These are phyloP conservation scores for Daedaleopsis nitida DNA, from an alignment of 768 basidiomycete genomes.

Conservation along the genomic window DNA sequence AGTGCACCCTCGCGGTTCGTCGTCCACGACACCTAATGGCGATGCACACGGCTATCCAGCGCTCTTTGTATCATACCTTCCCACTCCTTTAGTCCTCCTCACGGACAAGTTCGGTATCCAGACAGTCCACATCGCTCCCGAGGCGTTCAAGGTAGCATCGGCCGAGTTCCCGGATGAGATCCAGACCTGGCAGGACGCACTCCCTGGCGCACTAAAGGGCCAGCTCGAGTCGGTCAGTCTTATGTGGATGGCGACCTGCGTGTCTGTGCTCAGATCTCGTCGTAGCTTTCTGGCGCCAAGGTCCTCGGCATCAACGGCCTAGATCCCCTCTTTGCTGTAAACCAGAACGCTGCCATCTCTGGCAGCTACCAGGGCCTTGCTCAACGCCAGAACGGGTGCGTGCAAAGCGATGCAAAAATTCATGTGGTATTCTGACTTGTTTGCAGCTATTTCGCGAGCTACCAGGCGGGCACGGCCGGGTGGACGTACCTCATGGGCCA, in stretches of 20 bases:
- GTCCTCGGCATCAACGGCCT: constrained; percentile 55
- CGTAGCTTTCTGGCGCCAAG: constrained; percentile 48
- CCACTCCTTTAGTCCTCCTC: constrained; percentile 49
- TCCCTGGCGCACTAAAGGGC: constrained; percentile 48
- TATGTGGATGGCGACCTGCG: background rate
- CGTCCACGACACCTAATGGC: background rate
- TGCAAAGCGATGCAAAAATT: background rate
- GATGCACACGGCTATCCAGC: constrained; percentile 16
- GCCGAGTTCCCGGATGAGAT: constrained; percentile 53
- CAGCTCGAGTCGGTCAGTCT: constrained; percentile 44
- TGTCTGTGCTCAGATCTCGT: background rate
- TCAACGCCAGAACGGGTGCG: constrained; percentile 38
- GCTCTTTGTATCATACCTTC: constrained; percentile 42
- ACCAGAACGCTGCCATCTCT: constrained; percentile 51
- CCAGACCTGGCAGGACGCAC: constrained; percentile 53
- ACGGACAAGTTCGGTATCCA: constrained; percentile 48
- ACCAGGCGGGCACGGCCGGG: constrained; percentile 28
- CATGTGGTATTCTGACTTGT: background rate
- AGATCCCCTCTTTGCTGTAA: constrained; percentile 52
- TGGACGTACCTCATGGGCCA: constrained; percentile 40
- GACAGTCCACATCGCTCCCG: constrained; percentile 52
- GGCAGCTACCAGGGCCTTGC: constrained; percentile 56
- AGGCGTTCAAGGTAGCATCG: constrained; percentile 52
- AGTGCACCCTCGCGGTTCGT: constrained; percentile 11
- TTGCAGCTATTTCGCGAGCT: constrained; percentile 38